Percentiles rank a stretch among this genome's conserved stretches.
phyloP scores from a whole-genome alignment of 805 yeast species.

The Candida xyloterini region DNA sequence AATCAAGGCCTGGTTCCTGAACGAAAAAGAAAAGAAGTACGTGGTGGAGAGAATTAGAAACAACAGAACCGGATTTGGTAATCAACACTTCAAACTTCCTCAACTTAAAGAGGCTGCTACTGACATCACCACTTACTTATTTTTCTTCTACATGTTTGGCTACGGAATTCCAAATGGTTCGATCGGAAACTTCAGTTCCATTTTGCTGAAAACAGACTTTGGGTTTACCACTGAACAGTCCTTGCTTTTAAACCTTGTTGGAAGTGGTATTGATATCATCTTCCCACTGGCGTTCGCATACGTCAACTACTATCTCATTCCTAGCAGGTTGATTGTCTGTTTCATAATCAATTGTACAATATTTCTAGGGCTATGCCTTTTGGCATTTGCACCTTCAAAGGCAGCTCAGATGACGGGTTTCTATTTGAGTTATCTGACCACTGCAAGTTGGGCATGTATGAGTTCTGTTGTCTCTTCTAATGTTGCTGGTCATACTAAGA shows the following conservation, averaged over 20 bases:
- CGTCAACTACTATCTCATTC: constrained; percentile 19
- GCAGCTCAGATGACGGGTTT: constrained; percentile 27
- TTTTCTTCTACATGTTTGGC: constrained; percentile 42
- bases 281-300: constrained; percentile 33
- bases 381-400: constrained; percentile 31
- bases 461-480: constrained; percentile 42
- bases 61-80: constrained; percentile 62
- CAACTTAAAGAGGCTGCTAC: constrained; percentile 52
- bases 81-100: constrained; percentile 46
- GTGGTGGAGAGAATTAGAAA: constrained; percentile 55
- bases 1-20: constrained; percentile 48
- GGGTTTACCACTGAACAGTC: constrained; percentile 29
- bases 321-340: constrained; percentile 26
- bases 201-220: constrained; percentile 35
- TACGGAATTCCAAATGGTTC: constrained; percentile 56
- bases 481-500: constrained; percentile 58
- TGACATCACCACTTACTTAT: constrained; percentile 49
- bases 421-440: constrained; percentile 20
- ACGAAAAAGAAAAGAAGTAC: constrained; percentile 42
- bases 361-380: constrained; percentile 31
- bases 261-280: constrained; percentile 33
- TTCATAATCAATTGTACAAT: constrained; percentile 22
- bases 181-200: constrained; percentile 43
- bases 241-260: constrained; percentile 36
- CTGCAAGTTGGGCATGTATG: constrained; percentile 27